A percentile compares a stretch with the other conserved stretches of the same genome.
Evolutionary conservation across 1,284 basidiomycete genomes (phyloP).

Genomic region (Boletus hoseneyae): DNA sequence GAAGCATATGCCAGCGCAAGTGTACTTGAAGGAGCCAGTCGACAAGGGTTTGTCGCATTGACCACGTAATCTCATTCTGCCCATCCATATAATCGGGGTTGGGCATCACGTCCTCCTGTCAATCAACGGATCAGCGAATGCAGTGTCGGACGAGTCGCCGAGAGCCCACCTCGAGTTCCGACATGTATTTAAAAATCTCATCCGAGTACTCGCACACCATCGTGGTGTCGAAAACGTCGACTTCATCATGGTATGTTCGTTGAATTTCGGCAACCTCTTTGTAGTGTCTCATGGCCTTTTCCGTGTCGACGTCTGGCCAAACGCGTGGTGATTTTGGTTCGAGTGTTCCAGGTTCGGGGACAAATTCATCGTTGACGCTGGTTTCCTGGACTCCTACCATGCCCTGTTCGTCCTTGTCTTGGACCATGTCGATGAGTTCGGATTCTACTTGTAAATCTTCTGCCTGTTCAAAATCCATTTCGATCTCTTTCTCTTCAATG

Average conservation of each 20-base stretch:
- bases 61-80: conserved; percentile 95
- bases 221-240: conserved; percentile 87
- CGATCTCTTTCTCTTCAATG: conserved; percentile 41
- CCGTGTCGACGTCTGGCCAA: conserved; percentile 70
- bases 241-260: conserved; percentile 71
- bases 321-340: conserved; percentile 44
- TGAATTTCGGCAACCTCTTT: conserved; percentile 66
- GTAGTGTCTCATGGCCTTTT: conserved; percentile 52
- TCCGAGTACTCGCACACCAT: conserved; percentile 99
- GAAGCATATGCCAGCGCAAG: conserved; percentile 94
- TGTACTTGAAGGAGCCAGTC: conserved; percentile 99
- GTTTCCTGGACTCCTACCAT: conserved; percentile 47
- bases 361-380: conserved; percentile 46
- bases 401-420: conserved; percentile 55
- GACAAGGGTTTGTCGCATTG: conserved; percentile 92
- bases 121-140: conserved; percentile 15
- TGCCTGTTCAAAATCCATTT: conserved; percentile 59
- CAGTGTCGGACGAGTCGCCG: not conserved
- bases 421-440: conserved; percentile 34
- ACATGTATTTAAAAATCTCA: conserved; percentile 98
- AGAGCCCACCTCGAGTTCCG: conserved; percentile 72
- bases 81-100: conserved; percentile 92
- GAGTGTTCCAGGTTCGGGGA: conserved; percentile 36
- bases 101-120: conserved; percentile 84
- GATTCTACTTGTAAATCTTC: conserved; percentile 31